These are phyloP conservation scores for Yamadazyma olivae DNA, from an alignment of 805 yeast genomes.

Conservation along the genomic window DNA sequence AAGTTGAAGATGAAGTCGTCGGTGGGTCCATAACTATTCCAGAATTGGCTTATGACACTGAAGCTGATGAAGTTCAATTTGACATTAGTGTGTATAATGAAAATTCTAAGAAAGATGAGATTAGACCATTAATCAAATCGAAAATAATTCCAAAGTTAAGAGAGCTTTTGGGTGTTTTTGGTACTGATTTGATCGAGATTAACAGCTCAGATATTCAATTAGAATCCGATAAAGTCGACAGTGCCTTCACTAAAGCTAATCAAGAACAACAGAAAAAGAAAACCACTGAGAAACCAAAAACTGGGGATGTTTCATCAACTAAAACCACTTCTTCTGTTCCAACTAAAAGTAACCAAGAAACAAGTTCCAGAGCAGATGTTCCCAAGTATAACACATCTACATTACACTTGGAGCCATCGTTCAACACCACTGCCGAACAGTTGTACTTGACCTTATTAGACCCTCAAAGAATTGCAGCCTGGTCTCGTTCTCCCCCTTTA, in stretches of 20 bases:
- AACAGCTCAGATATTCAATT: constrained; percentile 90
- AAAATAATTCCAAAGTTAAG: constrained; percentile 71
- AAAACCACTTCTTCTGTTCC: constrained; percentile 9
- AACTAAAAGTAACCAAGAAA: constrained; percentile 6
- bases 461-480: constrained; percentile 77
- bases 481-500: constrained; percentile 76
- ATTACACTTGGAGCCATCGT: constrained; percentile 70
- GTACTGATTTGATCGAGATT: constrained; percentile 66
- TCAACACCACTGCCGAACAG: constrained; percentile 87
- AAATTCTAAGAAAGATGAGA: constrained; percentile 43
- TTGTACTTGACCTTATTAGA: constrained; percentile 74
- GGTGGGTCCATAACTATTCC: constrained; percentile 81
- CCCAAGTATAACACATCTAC: constrained; percentile 81
- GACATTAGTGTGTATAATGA: constrained; percentile 65
- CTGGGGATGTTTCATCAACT: constrained; percentile 1
- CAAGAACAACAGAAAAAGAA: constrained; percentile 32
- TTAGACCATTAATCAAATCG: constrained; percentile 47
- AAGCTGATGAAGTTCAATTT: constrained; percentile 81
- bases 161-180: constrained; percentile 58
- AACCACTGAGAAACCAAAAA: neutral
- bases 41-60: constrained; percentile 91
- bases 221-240: constrained; percentile 41
- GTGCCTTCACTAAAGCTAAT: constrained; percentile 46
- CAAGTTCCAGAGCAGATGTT: constrained; percentile 20
- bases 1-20: constrained; percentile 34